Evolutionary conservation across 495 filamentous ascomycete genomes (phyloP), one percentile per base, ranked within the genome.

Genomic region (Penicillium coffeae): DNA sequence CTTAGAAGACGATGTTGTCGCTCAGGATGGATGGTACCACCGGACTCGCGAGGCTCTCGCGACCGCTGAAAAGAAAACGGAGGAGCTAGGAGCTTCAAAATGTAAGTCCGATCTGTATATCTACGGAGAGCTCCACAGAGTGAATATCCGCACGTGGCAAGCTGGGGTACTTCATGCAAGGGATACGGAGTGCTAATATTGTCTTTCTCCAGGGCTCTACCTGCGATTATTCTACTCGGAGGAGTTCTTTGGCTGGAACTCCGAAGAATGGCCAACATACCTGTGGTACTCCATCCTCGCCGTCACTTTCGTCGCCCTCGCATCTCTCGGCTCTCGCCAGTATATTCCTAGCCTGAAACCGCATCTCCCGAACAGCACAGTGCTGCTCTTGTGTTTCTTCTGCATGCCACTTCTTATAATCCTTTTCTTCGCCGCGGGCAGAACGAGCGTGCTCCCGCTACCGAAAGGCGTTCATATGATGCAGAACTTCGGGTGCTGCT

Each of bases 151-250:
- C 25, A 30, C 25, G 25, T 30, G 25, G n/a, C n/a, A n/a, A n/a
- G n/a, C n/a, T n/a, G n/a, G n/a, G 25, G 25, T 30, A 10, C 5
- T 3, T 10, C 15, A 20, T 40, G 16, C 16, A 20, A 40, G 18
- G 18, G 14, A 12, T 40, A 18, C 15, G 15, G n/a, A 7, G n/a
- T n/a, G 21, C 15, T 39, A 9, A 20, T 40, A 3, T 2, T 9
- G 3, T 13, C 41, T 40, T 16, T 20, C 30, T 15, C 6, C 21
- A 63, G 52, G 66, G 64, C 59, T 81, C 0, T 83, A 81, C 50
- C 66, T 84, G 1, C 75, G 80, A 1, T 66, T 83, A 3, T 84
- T 84, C 60, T 79, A 81, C 48, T 75, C 72, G 6, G 76, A 81
- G 52, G 59, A 69, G 15, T 66, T 73, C 20, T 63, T 78, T 6